Base-by-base conservation (phyloP, 805 yeast species). In the Vanderwaltozyma tropicalis region DNA sequence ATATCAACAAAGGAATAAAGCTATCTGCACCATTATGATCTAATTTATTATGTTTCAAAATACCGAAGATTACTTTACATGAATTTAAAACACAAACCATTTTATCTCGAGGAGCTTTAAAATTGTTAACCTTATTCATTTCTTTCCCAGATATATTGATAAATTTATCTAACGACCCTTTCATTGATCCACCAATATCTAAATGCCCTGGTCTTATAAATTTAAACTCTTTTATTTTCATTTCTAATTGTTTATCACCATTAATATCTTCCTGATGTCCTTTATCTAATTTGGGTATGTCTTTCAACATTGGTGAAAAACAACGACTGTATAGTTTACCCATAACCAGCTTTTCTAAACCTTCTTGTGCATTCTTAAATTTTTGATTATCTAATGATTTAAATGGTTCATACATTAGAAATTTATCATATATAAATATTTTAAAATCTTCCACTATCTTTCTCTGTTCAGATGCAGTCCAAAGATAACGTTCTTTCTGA, bases 81-180 rank as follows among this genome's bases (percentile, higher is more conserved):
- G 92, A 78, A 61, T 92, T 94, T 44, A 92, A 67, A 3, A 92
- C 69, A 56, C 97, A 92, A 28, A 92, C 85, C 44, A 86, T 76
- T 53, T 92, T 92, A 55, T 94, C 98, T 37, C 98, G 68, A 13
- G 98, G 98, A 0, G 97, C 89, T 48, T 94, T 74, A 57, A 81
- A 94, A 37, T 74, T 69, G 57, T 82, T 81, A 51, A 92, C 78
- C 49, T 86, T 86, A 44, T 68, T 66, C 34, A 92, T 67, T 59
- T 92, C 97, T 11, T 65, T 66, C 1, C 78, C 71, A 0, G 96
- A 92, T 40, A 81, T 68, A 48, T 57, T 68, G 48, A 76, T 71
- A 58, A 76, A 88, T 18, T 70, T 68, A 17, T 67, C 63, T 3
- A 76, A 67, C 34, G 12, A 59, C 16, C 69, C 62, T 17, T 76